These are phyloP conservation scores for Cladosporium sp. DNA, from an alignment of 2,329 filamentous ascomycete genomes.

Conservation along the genomic window DNA sequence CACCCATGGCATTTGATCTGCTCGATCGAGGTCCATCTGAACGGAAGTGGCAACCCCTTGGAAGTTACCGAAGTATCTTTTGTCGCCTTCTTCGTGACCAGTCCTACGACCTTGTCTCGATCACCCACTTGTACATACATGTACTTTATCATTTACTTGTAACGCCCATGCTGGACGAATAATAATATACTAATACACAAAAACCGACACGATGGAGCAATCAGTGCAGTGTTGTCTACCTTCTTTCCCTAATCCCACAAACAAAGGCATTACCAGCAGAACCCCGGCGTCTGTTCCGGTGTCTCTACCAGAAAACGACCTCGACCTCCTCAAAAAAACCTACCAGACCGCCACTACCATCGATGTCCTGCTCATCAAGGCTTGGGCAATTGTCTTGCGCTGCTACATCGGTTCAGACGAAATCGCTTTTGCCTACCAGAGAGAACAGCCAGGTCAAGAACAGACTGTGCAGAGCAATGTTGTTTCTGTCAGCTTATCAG, in stretches of 20 bases:
- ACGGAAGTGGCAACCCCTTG: not conserved
- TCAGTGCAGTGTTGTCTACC: slow-evolving; percentile 9
- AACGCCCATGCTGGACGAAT: slow-evolving; percentile 1
- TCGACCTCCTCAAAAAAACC: slow-evolving; percentile 5
- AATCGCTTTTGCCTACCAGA: not conserved
- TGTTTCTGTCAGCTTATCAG: slow-evolving; percentile 2
- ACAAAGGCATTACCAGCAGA: slow-evolving; percentile 1
- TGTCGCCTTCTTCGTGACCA: not conserved
- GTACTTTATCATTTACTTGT: not conserved
- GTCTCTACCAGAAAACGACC: slow-evolving; percentile 8
- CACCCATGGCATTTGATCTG: not conserved
- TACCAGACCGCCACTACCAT: slow-evolving; percentile 6
- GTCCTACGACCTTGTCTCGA: not conserved
- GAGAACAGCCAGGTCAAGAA: not conserved
- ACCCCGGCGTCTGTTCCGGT: slow-evolving; percentile 7
- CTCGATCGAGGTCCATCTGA: slow-evolving; percentile 3
- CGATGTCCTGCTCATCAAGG: slow-evolving; percentile 8
- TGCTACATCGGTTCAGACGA: slow-evolving; percentile 11
- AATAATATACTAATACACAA: not conserved
- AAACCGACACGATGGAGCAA: slow-evolving; percentile 7
- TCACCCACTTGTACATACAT: not conserved
- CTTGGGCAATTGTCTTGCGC: slow-evolving; percentile 7
- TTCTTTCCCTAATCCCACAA: slow-evolving; percentile 5
- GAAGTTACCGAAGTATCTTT: not conserved
- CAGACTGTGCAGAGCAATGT: not conserved